Evolutionary conservation across 148 eudicot species (phyloP).

Genomic region (Euryodendron excelsum): DNA sequence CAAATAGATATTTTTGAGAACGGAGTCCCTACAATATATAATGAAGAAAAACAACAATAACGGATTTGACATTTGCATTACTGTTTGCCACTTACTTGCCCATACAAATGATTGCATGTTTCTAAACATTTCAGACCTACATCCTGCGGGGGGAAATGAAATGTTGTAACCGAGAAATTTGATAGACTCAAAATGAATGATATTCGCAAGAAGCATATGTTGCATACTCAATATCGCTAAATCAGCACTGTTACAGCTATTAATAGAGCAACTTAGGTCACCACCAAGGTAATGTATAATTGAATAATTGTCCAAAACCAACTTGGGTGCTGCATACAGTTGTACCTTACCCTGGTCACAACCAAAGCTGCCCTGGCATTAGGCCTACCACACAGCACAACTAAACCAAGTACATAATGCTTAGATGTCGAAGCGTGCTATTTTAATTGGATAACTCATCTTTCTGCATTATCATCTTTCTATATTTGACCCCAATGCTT

Average conservation of each 20-base stretch:
- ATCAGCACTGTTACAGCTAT: not conserved
- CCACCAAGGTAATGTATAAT: not conserved
- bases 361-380: no score
- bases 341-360: no score
- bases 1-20: not conserved
- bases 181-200: not conserved
- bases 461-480: no score
- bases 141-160: not conserved
- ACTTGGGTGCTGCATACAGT: no score
- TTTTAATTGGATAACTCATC: no score
- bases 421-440: no score
- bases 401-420: no score
- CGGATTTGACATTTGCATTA: not conserved
- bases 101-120: not conserved
- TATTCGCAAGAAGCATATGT: not conserved
- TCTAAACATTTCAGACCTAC: not conserved
- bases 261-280: not conserved
- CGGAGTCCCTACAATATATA: not conserved
- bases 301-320: no score
- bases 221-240: not conserved
- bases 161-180: not conserved
- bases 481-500: no score
- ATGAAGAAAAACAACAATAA: not conserved
- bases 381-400: no score
- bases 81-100: not conserved